These are phyloP conservation scores for Alectoria sarmentosa DNA, from an alignment of 495 filamentous ascomycete species.

Conservation along the genomic window DNA sequence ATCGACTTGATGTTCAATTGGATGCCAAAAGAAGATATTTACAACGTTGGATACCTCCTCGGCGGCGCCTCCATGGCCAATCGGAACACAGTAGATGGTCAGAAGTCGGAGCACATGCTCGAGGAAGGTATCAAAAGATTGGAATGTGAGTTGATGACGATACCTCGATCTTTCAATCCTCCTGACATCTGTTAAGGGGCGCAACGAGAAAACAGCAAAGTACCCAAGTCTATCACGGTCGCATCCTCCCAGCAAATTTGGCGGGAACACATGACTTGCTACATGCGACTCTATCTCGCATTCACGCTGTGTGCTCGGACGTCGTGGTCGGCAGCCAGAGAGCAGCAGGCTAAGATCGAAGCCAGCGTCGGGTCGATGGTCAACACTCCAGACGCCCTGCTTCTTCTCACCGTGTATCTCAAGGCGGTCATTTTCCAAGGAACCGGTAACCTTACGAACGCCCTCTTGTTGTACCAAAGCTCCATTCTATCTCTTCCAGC, in stretches of 20 bases:
- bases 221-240: conserved; percentile 41
- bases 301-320: conserved; percentile 55
- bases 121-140: conserved; percentile 56
- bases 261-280: conserved; percentile 47
- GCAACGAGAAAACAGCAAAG: conserved; percentile 32
- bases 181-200: conserved; percentile 23
- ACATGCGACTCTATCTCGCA: conserved; percentile 51
- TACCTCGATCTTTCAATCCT: background rate
- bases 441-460: conserved; percentile 58
- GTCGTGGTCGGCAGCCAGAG: conserved; percentile 51
- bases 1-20: conserved; percentile 52
- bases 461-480: conserved; percentile 59
- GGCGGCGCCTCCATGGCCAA: conserved; percentile 63
- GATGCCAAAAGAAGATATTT: conserved; percentile 59
- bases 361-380: conserved; percentile 33
- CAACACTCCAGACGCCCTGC: conserved; percentile 35
- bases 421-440: conserved; percentile 72
- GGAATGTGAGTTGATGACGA: conserved; percentile 38
- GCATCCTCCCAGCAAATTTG: conserved; percentile 43
- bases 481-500: conserved; percentile 42
- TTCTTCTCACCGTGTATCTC: conserved; percentile 56
- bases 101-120: conserved; percentile 60
- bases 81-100: conserved; percentile 54
- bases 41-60: conserved; percentile 64
- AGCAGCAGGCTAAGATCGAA: conserved; percentile 38